Evolutionary conservation across 495 filamentous ascomycete species (phyloP), one percentile per base, ranked within the genome.

Genomic region (Usnea hakonensis): DNA sequence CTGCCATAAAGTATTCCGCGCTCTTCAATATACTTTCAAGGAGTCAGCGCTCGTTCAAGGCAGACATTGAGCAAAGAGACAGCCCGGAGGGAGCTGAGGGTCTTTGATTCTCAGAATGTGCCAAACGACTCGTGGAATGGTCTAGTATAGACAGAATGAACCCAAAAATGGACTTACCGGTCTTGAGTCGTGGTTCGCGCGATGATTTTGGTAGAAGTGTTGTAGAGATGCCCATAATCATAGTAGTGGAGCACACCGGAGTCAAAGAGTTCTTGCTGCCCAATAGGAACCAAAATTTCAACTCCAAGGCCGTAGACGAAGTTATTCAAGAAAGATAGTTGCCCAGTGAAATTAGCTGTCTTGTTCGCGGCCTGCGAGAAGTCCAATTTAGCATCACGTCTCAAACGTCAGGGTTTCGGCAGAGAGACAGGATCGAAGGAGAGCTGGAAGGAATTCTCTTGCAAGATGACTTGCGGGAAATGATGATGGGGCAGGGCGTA

Each of bases 121-220:
- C 13, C n/a, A 11, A 4, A 21, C 43, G 43, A 26, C 43, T 26
- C 43, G 21, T 4, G 26, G 11, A 46, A 21, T 5, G 21, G 7
- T 46, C 21, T 2, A 46, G 43, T 8, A n/a, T 23, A 44, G 5
- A 8, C n/a, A 44, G 41, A 19, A 21, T 46, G 21, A 23, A 10
- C 43, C 43, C 19, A 21, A 26, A 23, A 46, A 46, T 26, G n/a
- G 21, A 46, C 43, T 23, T 30, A 50, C 46, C 46, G 74, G 43
- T 79, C 76, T 63, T 82, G 73, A 5, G 83, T 81, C 7, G 83
- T 86, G 0, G 83, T 85, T 26, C 85, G 77, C 19, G 77, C 83
- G 56, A 87, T 78, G 46, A 87, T 81, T 69, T 85, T 85, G 60
- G 75, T 80, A n/a, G 76, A 75, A 5, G 83, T 79, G 54, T 85